phyloP scores from a whole-genome alignment of 345 rosid genomes.

The Excoecaria agallocha region DNA sequence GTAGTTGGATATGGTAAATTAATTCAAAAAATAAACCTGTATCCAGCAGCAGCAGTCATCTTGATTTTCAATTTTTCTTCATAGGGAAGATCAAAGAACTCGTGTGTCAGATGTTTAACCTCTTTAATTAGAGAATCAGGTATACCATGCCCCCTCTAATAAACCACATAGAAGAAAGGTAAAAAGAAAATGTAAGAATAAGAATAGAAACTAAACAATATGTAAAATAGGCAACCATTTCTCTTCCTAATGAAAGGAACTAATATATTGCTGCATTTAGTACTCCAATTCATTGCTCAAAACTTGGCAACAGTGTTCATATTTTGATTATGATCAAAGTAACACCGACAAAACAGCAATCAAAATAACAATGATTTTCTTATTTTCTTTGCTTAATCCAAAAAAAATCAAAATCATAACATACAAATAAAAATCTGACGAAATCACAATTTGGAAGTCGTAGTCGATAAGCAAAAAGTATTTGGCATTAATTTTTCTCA shows the following conservation, averaged over 20 bases:
- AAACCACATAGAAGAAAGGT: slow-evolving; percentile 18
- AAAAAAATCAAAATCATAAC: no score
- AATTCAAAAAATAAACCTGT: slow-evolving; percentile 48
- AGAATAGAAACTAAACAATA: neutral
- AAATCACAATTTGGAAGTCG: no score
- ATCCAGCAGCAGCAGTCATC: slow-evolving; percentile 66
- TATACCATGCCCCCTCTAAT: slow-evolving; percentile 78
- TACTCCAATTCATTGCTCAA: neutral
- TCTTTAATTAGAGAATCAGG: slow-evolving; percentile 53
- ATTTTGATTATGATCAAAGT: neutral
- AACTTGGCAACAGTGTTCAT: neutral
- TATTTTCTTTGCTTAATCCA: no score
- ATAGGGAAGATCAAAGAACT: slow-evolving; percentile 57
- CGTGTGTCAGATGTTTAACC: slow-evolving; percentile 43
- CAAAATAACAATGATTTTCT: no score
- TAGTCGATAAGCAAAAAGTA: neutral
- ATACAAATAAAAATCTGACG: no score
- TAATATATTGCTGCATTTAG: neutral
- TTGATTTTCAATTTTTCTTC: slow-evolving; percentile 70
- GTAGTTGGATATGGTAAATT: neutral
- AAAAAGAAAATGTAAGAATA: neutral
- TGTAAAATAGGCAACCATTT: neutral
- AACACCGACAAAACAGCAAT: neutral
- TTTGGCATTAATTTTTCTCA: neutral
- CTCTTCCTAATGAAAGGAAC: neutral